A percentile compares a stretch with the other conserved stretches of the same genome.
phyloP scores from a whole-genome alignment of 371 early-diverging fungal species.

The Actinomortierella wolfii region DNA sequence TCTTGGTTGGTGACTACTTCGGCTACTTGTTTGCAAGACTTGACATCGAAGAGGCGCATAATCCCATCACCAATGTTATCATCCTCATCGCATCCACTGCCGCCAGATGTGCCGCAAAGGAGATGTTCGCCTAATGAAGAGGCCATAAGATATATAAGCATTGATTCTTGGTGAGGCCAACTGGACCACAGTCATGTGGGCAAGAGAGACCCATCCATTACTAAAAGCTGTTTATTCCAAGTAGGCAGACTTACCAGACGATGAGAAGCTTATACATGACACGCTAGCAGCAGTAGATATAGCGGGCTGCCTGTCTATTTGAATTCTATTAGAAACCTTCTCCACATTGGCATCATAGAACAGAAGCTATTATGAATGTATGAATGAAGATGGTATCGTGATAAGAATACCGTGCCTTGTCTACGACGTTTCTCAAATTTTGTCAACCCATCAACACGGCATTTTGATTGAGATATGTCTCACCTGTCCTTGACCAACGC shows the following conservation, averaged over 20 bases:
- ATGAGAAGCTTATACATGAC: conserved; percentile 24
- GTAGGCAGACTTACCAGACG: conserved; percentile 12
- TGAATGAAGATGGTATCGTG: background rate
- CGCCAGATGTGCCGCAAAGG: conserved; percentile 32
- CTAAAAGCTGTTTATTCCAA: no score
- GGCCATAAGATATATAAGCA: background rate
- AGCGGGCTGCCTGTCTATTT: conserved; percentile 9
- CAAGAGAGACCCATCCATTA: no score
- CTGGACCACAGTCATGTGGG: no score
- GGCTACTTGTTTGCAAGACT: conserved; percentile 11
- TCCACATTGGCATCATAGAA: conserved; percentile 29
- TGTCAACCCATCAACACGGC: no score
- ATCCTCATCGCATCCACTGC: conserved; percentile 16
- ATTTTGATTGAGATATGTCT: no score
- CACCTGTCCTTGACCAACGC: conserved; percentile 22
- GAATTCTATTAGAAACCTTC: conserved; percentile 2
- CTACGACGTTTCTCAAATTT: no score
- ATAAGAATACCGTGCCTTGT: no score
- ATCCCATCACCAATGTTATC: conserved; percentile 32
- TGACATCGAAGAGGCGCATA: conserved; percentile 19
- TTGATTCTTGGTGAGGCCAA: no score
- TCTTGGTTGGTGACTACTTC: conserved; percentile 14
- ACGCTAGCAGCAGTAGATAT: conserved; percentile 14
- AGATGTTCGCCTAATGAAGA: conserved; percentile 22
- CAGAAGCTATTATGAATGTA: conserved; percentile 10